Base-by-base conservation (phyloP, 2,329 filamentous ascomycete species). In the Cordyceps javanica region DNA sequence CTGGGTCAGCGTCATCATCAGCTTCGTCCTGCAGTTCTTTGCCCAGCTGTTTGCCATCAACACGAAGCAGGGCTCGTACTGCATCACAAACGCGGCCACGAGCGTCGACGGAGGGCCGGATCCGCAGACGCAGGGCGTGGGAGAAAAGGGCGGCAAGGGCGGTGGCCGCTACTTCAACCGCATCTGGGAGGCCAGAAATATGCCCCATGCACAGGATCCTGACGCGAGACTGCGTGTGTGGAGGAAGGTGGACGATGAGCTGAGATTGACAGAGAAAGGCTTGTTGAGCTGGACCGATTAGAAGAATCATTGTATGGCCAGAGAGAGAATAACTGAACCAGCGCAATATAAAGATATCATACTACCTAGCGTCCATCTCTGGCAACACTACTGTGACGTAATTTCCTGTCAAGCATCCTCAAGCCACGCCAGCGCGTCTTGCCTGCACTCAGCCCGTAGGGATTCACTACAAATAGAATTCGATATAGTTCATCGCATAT, bases 161-260 rank as follows among this genome's bases (percentile, higher is more conserved):
- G 59, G 59, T 3, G 59, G 59, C 0, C 41, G 59, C 5, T 60
- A 60, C 25, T 60, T 60, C 30, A 60, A 55, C 36, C 55, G 59
- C n/a, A 58, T 60, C 28, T 60, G 59, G 59, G 59, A 60, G n/a
- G 30, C 50, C 2, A 45, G 23, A 19, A 57, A 53, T 23, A 60
- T 60, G 59, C 55, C 55, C 2, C 59, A 60, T 19, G 32, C 48
- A 3, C 32, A 38, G 21, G 59, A 60, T 26, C 30, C 55, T 5
- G 59, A 60, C 16, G 55, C 54, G 5, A 28, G 55, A 21, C 28
- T 54, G 25, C 49, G 59, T 1, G 59, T 60, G 2, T 60, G 59
- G 59, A 39, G 59, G 26, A 60, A 60, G 55, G 55, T 60, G 25
- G 45, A 60, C 28, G 59, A 60, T 39, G 59, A 60, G 55, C 49